Evolutionary conservation across 1,139 yeast species (phyloP).

Genomic region (Petasospora fabianii): DNA sequence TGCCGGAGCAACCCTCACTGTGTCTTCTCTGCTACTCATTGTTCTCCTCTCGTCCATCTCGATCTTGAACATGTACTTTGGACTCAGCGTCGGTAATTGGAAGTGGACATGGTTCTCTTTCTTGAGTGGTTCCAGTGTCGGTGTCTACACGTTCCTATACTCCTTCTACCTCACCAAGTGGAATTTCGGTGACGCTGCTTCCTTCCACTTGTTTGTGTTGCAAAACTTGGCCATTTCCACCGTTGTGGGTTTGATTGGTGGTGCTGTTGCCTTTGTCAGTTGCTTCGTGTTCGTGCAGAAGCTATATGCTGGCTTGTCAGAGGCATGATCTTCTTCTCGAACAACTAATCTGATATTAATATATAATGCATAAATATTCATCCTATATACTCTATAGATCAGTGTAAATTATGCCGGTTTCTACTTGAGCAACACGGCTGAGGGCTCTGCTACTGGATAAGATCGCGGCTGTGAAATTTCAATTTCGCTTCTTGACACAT

Average conservation of each 20-base stretch:
- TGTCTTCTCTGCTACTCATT: constrained; percentile 15
- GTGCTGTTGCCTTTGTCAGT: constrained; percentile 19
- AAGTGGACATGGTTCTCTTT: constrained; percentile 27
- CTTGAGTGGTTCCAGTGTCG: constrained; percentile 24
- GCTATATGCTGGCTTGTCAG: constrained; percentile 17
- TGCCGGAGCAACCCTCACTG: constrained; percentile 14
- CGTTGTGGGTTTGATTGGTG: constrained; percentile 22
- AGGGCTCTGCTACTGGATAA: not conserved
- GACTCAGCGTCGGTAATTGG: constrained; percentile 27
- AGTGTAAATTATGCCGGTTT: too few species aligned
- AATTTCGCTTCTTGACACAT: not conserved
- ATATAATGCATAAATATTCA: too few species aligned
- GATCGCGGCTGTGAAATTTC: not conserved
- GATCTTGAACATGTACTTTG: constrained; percentile 21
- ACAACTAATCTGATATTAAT: too few species aligned
- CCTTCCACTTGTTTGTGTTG: constrained; percentile 19
- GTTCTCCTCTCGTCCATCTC: constrained; percentile 15
- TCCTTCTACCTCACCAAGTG: constrained; percentile 24
- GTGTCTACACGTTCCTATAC: constrained; percentile 22
- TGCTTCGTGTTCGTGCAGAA: constrained; percentile 19
- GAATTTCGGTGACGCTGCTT: constrained; percentile 25
- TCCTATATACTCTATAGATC: too few species aligned
- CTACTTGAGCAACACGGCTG: not conserved
- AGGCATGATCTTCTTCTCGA: not conserved
- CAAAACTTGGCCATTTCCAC: constrained; percentile 23